phyloP scores from a whole-genome alignment of 1,139 yeast species.

The Yamadazyma sp. region DNA sequence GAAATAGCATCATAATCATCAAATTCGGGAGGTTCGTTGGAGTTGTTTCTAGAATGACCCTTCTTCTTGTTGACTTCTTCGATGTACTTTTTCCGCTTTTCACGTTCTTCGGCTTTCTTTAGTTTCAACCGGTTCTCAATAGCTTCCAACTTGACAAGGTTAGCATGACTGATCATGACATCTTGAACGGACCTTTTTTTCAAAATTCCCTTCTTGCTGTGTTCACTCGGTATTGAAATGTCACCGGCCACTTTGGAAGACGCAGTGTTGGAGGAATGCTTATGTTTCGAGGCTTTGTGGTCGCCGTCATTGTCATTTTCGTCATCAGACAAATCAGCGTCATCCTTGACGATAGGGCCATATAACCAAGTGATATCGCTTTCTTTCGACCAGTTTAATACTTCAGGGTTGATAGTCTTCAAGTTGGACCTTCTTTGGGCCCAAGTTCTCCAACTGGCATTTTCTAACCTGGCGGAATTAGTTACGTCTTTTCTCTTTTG shows the following conservation, averaged over 20 bases:
- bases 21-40: conserved; percentile 39
- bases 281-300: conserved; percentile 10
- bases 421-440: conserved; percentile 70
- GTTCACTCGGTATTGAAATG: conserved; percentile 32
- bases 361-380: conserved; percentile 81
- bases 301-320: conserved; percentile 19
- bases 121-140: conserved; percentile 36
- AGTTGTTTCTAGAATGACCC: conserved; percentile 16
- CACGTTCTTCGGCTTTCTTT: conserved; percentile 25
- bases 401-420: conserved; percentile 70
- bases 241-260: conserved; percentile 50
- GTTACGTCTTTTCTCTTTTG: conserved; percentile 75
- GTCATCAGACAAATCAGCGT: conserved; percentile 28
- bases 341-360: conserved; percentile 67
- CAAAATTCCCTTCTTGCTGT: conserved; percentile 60
- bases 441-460: conserved; percentile 88
- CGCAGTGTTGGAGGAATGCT: conserved; percentile 29
- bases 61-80: conserved; percentile 17
- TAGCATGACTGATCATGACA: conserved; percentile 61
- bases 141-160: conserved; percentile 47
- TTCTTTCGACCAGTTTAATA: conserved; percentile 77
- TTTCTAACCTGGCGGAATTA: conserved; percentile 65
- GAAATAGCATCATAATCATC: conserved; percentile 60
- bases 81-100: conserved; percentile 17
- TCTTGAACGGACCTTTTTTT: conserved; percentile 81